These are phyloP conservation scores for Coleophoma crateriformis DNA, from an alignment of 2,329 filamentous ascomycete genomes.

Conservation along the genomic window DNA sequence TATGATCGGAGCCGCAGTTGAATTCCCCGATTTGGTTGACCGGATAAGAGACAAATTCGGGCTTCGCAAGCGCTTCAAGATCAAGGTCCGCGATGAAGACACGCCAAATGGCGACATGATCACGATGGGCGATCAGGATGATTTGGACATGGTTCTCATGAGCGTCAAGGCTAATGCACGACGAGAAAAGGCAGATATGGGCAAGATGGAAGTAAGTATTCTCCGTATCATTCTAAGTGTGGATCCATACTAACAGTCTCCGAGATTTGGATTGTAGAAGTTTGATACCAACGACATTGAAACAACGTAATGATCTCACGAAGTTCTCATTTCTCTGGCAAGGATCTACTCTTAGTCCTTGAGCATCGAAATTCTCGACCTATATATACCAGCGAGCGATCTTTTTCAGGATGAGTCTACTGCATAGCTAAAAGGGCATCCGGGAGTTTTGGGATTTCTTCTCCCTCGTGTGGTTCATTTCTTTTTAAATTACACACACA, in stretches of 20 bases:
- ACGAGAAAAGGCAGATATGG: constrained; percentile 74
- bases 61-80: constrained; percentile 72
- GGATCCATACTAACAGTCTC: constrained; percentile 7
- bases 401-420: constrained; percentile 1
- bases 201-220: constrained; percentile 85
- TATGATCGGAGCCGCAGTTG: constrained; percentile 68
- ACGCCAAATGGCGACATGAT: constrained; percentile 80
- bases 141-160: constrained; percentile 81
- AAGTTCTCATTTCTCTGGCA: constrained; percentile 7
- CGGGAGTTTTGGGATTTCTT: neutral
- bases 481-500: neutral
- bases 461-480: neutral
- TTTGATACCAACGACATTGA: neutral
- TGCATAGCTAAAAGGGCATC: neutral
- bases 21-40: constrained; percentile 72
- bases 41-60: constrained; percentile 84
- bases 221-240: neutral
- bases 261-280: constrained; percentile 24
- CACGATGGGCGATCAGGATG: constrained; percentile 93
- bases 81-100: constrained; percentile 83
- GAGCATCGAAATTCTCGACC: neutral
- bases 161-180: constrained; percentile 62
- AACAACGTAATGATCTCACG: constrained; percentile 1
- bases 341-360: neutral
- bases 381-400: constrained; percentile 22